Evolutionary conservation across 2,329 filamentous ascomycete genomes (phyloP), one percentile per base, ranked within the genome.

Genomic region (Stagonosporopsis cucurbitacearum): DNA sequence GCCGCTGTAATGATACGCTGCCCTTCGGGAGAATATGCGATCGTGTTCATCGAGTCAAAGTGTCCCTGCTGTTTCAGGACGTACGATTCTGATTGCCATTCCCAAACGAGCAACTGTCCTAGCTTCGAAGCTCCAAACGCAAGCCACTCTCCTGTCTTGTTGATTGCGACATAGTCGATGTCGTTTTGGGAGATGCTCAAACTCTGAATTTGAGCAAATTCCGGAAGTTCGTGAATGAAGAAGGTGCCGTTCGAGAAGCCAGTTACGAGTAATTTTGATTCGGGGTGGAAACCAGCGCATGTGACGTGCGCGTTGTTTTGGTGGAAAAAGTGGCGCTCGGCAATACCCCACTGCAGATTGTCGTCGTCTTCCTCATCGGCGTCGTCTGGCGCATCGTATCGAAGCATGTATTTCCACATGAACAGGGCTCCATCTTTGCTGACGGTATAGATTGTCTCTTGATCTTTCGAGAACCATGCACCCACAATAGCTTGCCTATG

Each of bases 61-160:
- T 99, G 95, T 0, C 94, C 95, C 76, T 98, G 95, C 72, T 99
- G 95, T 78, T 99, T 99, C 43, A 99, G 81, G 55, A 99, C 96
- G 75, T 99, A 99, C 6, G 94, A 98, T 76, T 99, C 96, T 0
- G 95, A 99, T 73, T 98, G 94, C 93, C 96, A 99, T 75, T 99
- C 95, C 95, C 95, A 99, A 4, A 99, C 95, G 4, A 99, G 80
- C n/a, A 99, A 82, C 73, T 99, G 95, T 0, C 96, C 96, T 5
- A 96, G 83, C 68, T 96, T 96, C 2, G 95, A 96, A 0, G 96
- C 95, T 13, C 94, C 95, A 74, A 99, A 97, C 0, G 96, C 96
- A 20, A 99, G 80, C 95, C 95, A 99, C 78, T 98, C 94, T 48
- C 95, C 95, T 28, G 89, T 91, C 74, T 91, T 90, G 79, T 98